Evolutionary conservation across 495 filamentous ascomycete genomes (phyloP).

Genomic region (Cladorrhinum samala): DNA sequence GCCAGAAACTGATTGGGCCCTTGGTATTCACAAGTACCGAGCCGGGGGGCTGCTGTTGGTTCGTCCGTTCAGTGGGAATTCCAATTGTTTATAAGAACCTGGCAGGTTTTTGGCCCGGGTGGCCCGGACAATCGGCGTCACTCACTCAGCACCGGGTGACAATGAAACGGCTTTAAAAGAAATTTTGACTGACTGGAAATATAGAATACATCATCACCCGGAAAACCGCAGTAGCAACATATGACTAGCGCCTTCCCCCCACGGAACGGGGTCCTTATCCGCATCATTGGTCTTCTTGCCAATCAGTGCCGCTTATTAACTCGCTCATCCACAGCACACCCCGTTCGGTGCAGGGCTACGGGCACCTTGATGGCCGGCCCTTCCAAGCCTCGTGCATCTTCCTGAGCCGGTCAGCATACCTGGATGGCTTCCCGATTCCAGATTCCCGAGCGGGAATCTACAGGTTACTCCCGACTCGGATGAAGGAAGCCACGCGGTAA

Average conservation of each 20-base stretch:
- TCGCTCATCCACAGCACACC: neutral
- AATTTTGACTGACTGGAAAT: neutral
- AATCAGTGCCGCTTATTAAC: too few relatives aligned
- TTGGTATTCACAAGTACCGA: too few relatives aligned
- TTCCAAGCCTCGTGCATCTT: neutral
- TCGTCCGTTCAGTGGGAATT: too few relatives aligned
- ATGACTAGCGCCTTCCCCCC: neutral
- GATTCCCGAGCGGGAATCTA: neutral
- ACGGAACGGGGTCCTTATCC: neutral
- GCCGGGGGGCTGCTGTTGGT: too few relatives aligned
- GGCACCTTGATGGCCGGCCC: neutral
- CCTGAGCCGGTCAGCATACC: too few relatives aligned
- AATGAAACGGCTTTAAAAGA: too few relatives aligned
- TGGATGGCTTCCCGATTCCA: neutral
- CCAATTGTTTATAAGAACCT: too few relatives aligned
- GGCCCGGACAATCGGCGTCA: too few relatives aligned
- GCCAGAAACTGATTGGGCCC: too few relatives aligned
- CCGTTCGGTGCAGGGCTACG: neutral
- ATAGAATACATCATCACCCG: neutral
- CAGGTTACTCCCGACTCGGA: neutral
- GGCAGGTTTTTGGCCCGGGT: neutral
- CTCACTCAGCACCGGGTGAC: too few relatives aligned
- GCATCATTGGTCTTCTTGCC: neutral
- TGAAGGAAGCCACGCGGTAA: too few relatives aligned
- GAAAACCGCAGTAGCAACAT: too few relatives aligned